These are phyloP conservation scores for Monosporozyma aerobia DNA, from an alignment of 805 yeast species.

Conservation along the genomic window DNA sequence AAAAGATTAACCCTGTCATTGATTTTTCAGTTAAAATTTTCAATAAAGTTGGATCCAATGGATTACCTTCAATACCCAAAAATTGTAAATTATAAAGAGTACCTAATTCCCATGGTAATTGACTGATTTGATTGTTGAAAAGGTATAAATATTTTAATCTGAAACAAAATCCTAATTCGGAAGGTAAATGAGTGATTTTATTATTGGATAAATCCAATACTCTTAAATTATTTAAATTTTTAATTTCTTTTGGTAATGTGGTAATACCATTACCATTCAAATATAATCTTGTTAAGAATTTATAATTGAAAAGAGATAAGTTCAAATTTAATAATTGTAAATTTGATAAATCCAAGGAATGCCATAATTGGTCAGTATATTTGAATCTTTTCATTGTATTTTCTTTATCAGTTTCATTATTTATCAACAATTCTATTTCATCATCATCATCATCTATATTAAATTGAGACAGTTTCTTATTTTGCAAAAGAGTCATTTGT, in stretches of 20 bases:
- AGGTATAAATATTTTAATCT: constrained; percentile 73
- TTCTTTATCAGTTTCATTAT: constrained; percentile 14
- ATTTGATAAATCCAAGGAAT: constrained; percentile 85
- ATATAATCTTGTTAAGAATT: constrained; percentile 77
- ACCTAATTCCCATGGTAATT: constrained; percentile 80
- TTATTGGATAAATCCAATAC: constrained; percentile 82
- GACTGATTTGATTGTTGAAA: constrained; percentile 74
- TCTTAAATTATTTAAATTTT: constrained; percentile 60
- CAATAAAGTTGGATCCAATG: constrained; percentile 56
- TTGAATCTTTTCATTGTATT: constrained; percentile 9
- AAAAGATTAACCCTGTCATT: constrained; percentile 69
- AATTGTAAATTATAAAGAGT: constrained; percentile 74
- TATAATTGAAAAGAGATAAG: constrained; percentile 69
- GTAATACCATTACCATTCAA: constrained; percentile 77
- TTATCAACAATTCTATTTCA: constrained; percentile 29
- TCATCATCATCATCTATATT: constrained; percentile 46
- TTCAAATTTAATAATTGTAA: constrained; percentile 68
- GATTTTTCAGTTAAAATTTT: constrained; percentile 71
- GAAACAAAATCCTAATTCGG: constrained; percentile 75
- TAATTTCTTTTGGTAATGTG: constrained; percentile 56
- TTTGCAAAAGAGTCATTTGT: constrained; percentile 23
- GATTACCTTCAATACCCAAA: constrained; percentile 90
- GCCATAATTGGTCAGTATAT: constrained; percentile 77
- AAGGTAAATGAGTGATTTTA: constrained; percentile 59
- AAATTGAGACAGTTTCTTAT: constrained; percentile 34